phyloP scores from a whole-genome alignment of 805 yeast species.

The Metschnikowia anglica region DNA sequence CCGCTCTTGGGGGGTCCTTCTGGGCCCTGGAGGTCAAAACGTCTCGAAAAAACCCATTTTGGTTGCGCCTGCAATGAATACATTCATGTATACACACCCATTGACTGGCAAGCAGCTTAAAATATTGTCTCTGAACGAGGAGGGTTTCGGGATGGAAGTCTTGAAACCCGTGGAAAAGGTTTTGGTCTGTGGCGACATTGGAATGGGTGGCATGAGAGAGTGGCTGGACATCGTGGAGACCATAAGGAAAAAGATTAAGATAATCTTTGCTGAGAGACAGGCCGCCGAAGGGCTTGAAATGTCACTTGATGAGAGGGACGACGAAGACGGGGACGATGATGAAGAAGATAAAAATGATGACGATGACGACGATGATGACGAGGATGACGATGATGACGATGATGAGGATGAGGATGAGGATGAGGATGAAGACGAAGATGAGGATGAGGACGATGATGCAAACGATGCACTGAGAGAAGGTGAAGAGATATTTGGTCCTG shows the following conservation, averaged over 20 bases:
- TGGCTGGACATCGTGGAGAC: constrained; percentile 48
- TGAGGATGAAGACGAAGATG: constrained; percentile 33
- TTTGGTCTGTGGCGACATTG: constrained; percentile 48
- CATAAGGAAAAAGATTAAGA: constrained; percentile 34
- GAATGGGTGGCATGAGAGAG: constrained; percentile 52
- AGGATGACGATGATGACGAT: constrained; percentile 38
- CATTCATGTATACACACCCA: constrained; percentile 49
- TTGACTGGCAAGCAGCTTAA: constrained; percentile 42
- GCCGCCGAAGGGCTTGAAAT: constrained; percentile 10
- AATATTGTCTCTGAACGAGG: constrained; percentile 33
- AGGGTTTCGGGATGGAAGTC: constrained; percentile 44
- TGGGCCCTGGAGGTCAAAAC: constrained; percentile 16
- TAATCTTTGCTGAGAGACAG: constrained; percentile 27
- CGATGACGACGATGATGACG: constrained; percentile 33
- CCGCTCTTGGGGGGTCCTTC: constrained; percentile 41
- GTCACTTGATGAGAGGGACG: constrained; percentile 18
- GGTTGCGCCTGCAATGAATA: constrained; percentile 51
- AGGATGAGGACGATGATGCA: constrained; percentile 39
- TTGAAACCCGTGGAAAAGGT: constrained; percentile 48
- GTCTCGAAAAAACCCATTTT: constrained; percentile 40
- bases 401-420: constrained; percentile 40
- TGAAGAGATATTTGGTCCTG: constrained; percentile 9
- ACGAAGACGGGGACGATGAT: constrained; percentile 29
- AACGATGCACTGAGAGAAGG: constrained; percentile 11
- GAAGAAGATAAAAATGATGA: constrained; percentile 38